Evolutionary conservation across 257 asterid genomes (phyloP), one percentile per base, ranked within the genome.

Genomic region (Plantago elongata): DNA sequence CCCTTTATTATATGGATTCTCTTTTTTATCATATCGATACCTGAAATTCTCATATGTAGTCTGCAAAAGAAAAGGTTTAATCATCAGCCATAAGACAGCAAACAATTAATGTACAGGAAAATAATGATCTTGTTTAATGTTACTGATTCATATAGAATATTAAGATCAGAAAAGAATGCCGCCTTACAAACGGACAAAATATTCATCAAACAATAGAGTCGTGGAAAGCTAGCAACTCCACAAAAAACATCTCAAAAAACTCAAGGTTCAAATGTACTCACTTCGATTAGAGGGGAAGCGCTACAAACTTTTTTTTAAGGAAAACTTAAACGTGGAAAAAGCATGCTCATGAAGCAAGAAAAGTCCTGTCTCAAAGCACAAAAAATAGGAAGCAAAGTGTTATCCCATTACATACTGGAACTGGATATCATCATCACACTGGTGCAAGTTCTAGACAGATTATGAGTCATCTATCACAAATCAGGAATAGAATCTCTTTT

Each of bases 31-130:
- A 54, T 87, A 89, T 58, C 81, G 81, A 58, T 78, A 82, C 72
- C 99, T 82, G 77, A 93, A 89, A 79, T 89, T 93, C 79, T 93
- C 99, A 5, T 89, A 89, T 2, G 99, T 89, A 43, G 97, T 87
- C 99, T 93, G 95, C 80, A 77, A 45, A 63, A 37, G 42, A 57
- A 34, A 44, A 13, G 11, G 17, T 22, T 30, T 1, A 42, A 61
- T n/a, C 13, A 27, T 12, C 47, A 44, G 51, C 58, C 13, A 54
- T 46, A 37, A 9, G 38, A 13, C n/a, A 27, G 69, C 65, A 27
- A 29, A 8, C 7, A 29, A 30, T 62, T 13, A 2, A 63, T 43
- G 45, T 42, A 13, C 1, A 0, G 42, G 40, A 12, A 57, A 51
- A 63, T 38, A 2, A 29, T 22, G 27, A 22, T 27, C 13, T 38